These are phyloP conservation scores for Phaeophleospora eucalypticola DNA, from an alignment of 2,329 filamentous ascomycete species.

Conservation along the genomic window DNA sequence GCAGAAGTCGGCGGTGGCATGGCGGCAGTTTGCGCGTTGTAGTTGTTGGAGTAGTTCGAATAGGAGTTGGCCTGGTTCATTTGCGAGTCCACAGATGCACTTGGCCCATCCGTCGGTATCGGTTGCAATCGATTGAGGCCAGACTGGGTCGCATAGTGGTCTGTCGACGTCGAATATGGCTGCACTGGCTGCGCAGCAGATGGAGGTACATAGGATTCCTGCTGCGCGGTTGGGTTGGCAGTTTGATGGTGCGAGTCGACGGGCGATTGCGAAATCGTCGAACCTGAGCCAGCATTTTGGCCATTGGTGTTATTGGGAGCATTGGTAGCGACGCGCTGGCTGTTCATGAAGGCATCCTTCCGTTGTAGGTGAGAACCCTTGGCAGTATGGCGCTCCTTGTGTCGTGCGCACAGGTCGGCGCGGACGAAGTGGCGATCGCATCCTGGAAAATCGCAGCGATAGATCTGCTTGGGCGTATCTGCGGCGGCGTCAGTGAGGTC, in stretches of 20 bases:
- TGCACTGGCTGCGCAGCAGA: constrained; percentile 9
- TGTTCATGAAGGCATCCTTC: constrained; percentile 63
- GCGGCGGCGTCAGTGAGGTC: constrained; percentile 7
- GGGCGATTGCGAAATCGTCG: constrained; percentile 20
- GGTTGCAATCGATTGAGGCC: constrained; percentile 7
- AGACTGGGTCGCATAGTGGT: constrained; percentile 11
- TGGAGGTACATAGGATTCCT: constrained; percentile 12
- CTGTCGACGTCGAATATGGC: constrained; percentile 10
- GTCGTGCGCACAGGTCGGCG: constrained; percentile 79
- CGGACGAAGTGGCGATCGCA: constrained; percentile 89
- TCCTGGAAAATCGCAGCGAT: constrained; percentile 85
- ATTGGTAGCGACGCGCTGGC: constrained; percentile 17
- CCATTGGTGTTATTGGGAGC: constrained; percentile 5
- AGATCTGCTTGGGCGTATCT: constrained; percentile 94
- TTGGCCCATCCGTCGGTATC: constrained; percentile 4
- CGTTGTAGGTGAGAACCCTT: constrained; percentile 73
- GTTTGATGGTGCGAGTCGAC: constrained; percentile 17
- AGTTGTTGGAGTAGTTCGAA: constrained; percentile 11
- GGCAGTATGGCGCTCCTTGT: constrained; percentile 48
- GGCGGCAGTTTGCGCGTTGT: constrained; percentile 6
- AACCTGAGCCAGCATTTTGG: constrained; percentile 6
- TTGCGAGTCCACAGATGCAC: constrained; percentile 5
- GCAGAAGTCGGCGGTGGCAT: constrained; percentile 13
- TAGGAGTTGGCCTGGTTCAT: constrained; percentile 9
- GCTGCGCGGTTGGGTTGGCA: constrained; percentile 8